phyloP scores from a whole-genome alignment of 1,284 basidiomycete species.

The Rhodotorula sp. region DNA sequence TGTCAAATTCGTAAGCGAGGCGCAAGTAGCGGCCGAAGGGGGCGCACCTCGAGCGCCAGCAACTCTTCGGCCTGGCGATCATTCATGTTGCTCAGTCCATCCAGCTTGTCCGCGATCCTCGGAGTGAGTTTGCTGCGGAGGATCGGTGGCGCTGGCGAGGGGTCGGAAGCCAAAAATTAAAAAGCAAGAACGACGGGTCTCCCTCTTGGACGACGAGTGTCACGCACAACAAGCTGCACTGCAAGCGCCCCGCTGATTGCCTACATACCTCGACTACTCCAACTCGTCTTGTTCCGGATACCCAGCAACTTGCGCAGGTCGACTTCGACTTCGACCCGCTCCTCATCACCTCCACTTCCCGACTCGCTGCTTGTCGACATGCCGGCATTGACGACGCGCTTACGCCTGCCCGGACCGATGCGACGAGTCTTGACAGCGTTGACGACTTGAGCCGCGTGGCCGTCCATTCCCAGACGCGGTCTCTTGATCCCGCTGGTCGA shows the following conservation, averaged over 20 bases:
- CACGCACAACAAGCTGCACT: no score
- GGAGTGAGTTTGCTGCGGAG: no score
- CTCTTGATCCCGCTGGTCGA: neutral
- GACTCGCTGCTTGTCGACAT: neutral
- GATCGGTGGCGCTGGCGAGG: no score
- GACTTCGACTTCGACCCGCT: slow-evolving; percentile 5
- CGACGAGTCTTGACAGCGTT: neutral
- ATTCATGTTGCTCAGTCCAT: slow-evolving; percentile 7
- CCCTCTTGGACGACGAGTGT: no score
- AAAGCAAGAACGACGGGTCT: no score
- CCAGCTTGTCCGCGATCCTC: no score
- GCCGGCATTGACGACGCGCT: neutral
- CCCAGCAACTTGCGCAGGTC: slow-evolving; percentile 13
- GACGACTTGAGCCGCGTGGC: neutral
- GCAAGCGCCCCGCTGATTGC: no score
- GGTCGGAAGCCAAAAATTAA: no score
- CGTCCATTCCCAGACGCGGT: neutral
- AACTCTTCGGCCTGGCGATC: slow-evolving; percentile 40
- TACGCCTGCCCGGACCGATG: neutral
- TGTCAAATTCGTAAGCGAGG: neutral
- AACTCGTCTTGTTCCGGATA: neutral
- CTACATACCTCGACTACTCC: no score
- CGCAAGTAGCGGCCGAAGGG: no score
- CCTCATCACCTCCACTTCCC: neutral
- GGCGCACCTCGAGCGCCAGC: slow-evolving; percentile 34